phyloP scores from a whole-genome alignment of 257 asterid genomes.

The Osmanthus fragrans region DNA sequence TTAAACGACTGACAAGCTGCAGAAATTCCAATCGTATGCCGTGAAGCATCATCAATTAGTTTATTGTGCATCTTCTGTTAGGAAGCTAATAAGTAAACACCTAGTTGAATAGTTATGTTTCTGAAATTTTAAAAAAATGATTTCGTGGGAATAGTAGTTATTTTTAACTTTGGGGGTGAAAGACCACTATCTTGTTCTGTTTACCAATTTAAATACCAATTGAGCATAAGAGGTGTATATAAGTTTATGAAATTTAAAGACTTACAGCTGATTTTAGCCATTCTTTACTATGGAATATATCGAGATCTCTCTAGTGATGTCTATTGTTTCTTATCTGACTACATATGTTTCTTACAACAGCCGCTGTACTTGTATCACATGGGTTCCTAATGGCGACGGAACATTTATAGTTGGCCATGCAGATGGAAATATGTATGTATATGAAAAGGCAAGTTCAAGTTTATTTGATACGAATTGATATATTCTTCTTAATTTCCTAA shows the following conservation, averaged over 20 bases:
- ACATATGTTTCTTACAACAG: constrained; percentile 50
- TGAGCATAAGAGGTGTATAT: background rate
- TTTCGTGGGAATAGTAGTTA: no score
- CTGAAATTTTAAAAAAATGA: background rate
- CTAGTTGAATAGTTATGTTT: background rate
- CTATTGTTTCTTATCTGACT: background rate
- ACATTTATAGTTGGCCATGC: constrained; percentile 86
- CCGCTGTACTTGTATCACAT: constrained; percentile 84
- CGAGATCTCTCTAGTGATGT: background rate
- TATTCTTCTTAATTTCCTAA: constrained; percentile 4
- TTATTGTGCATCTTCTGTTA: background rate
- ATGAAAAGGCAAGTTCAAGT: constrained; percentile 83
- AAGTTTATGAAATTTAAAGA: background rate
- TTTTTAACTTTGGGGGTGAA: background rate
- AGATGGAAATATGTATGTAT: constrained; percentile 84
- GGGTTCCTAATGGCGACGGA: constrained; percentile 97
- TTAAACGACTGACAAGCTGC: background rate
- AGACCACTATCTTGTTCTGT: background rate
- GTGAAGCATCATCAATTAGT: background rate
- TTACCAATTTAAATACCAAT: background rate
- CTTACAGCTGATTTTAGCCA: background rate
- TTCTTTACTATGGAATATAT: background rate
- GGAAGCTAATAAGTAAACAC: background rate
- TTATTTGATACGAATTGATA: constrained; percentile 3
- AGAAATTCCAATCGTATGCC: background rate